Evolutionary conservation across 2,329 filamentous ascomycete genomes (phyloP), one percentile per base, ranked within the genome.

Genomic region (Phoma sp.): DNA sequence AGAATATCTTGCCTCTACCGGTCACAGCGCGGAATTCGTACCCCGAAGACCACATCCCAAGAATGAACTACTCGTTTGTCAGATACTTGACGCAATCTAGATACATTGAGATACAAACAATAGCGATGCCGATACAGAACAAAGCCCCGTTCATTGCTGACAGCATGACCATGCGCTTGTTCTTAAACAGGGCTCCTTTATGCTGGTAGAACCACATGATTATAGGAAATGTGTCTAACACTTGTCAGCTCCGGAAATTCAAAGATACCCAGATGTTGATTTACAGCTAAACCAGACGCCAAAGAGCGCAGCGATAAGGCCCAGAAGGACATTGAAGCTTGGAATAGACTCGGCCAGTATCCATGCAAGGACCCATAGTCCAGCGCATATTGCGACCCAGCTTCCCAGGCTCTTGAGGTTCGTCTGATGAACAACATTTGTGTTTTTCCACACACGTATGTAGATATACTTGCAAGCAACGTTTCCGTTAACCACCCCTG

Each of bases 321-420:
- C 83, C n/a, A 91, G 76, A 7, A 91, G 75, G 41, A 85, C 80
- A 66, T 84, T 85, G 75, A 91, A 91, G 43, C 86, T 83, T 0
- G 89, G 89, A 7, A 91, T 86, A 0, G 85, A 84, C 67, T 88
- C 83, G 4, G 88, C 86, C 54, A 91, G 86, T 54, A 90, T 72
- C 80, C 86, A 89, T 2, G 86, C 84, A 4, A 88, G 50, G 5
- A 84, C 60, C 84, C 87, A 90, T 13, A 85, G 70, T 10, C 62
- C 68, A 0, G 80, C 67, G 1, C 83, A 81, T 40, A 90, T 83
- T 6, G 60, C 79, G 10, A 84, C 61, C 88, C 88, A 91, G 10
- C 79, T 79, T 4, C 79, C 57, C 7, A 68, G 8, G 23, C 60
- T 65, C 52, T 64, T 70, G 46, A 62, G 45, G 7, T 42, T 64